Evolutionary conservation across 345 rosid genomes (phyloP).

Genomic region (Citrus australasica): DNA sequence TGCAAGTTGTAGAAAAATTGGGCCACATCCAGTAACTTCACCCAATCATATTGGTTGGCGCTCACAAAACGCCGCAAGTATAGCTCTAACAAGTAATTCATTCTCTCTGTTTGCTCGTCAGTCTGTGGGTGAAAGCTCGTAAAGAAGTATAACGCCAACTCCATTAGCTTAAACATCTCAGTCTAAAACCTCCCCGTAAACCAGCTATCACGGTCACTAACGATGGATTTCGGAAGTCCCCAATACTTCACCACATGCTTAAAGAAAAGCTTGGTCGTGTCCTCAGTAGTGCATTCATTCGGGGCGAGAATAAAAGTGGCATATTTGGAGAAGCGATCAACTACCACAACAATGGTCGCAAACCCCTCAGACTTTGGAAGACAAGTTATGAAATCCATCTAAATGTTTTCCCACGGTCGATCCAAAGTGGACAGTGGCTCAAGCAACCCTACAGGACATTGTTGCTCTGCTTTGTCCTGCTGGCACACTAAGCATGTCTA

Average conservation of each 20-base stretch:
- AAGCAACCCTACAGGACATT: fast-evolving
- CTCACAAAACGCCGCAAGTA: background rate
- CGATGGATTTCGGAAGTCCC: background rate
- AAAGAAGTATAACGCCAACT: background rate
- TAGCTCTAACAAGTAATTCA: background rate
- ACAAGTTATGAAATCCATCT: background rate
- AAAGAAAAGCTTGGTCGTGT: background rate
- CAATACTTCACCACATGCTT: constrained; percentile 5
- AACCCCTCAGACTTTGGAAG: background rate
- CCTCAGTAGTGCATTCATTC: background rate
- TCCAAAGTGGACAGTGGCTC: background rate
- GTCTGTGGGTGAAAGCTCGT: background rate
- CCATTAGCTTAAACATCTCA: background rate
- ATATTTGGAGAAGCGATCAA: background rate
- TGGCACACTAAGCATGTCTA: background rate
- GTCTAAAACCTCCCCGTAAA: background rate
- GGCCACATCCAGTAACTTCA: background rate
- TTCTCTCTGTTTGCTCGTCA: background rate
- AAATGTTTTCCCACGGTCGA: background rate
- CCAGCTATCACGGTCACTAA: background rate
- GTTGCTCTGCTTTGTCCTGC: background rate
- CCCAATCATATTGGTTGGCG: background rate
- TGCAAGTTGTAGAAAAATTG: constrained; percentile 13
- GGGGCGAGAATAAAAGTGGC: background rate
- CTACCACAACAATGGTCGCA: background rate